Conservation (phyloP, 768 basidiomycete species). For the Leucogyrophana mollusca region DNA sequence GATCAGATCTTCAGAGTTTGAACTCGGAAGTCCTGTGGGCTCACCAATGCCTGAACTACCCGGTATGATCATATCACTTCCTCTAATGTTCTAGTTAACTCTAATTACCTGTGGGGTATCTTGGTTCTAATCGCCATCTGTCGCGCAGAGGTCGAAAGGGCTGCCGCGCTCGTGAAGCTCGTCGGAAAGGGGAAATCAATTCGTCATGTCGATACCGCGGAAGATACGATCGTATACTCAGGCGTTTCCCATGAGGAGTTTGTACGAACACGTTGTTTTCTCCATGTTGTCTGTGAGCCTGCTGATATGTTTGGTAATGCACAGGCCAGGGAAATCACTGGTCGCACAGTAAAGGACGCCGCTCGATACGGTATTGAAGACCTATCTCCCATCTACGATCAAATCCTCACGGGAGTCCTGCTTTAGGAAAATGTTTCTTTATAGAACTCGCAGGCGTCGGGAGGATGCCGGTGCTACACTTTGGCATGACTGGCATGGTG, state of each 20-base stretch:
- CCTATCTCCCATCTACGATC: background rate
- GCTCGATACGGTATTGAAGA: conserved; percentile 46
- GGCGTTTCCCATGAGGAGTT: conserved; percentile 58
- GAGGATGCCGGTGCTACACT: conserved; percentile 67
- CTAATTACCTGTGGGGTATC: background rate
- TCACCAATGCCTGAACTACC: conserved; percentile 55
- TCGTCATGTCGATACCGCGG: conserved; percentile 50
- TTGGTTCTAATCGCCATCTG: background rate
- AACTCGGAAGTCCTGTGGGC: too few species aligned
- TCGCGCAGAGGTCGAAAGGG: conserved; percentile 64
- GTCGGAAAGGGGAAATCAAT: conserved; percentile 56
- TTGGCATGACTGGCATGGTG: conserved; percentile 87
- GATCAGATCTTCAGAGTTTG: too few species aligned
- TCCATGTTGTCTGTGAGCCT: background rate
- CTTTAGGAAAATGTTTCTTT: conserved; percentile 63
- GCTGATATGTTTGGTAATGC: conserved; percentile 8
- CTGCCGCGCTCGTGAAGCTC: conserved; percentile 52
- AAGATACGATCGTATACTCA: conserved; percentile 64
- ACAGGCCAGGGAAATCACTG: conserved; percentile 54
- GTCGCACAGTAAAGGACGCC: conserved; percentile 45
- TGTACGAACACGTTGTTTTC: conserved; percentile 38
- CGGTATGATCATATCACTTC: conserved; percentile 34
- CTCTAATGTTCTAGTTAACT: too few species aligned
- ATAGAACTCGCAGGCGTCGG: conserved; percentile 61
- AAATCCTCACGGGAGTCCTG: background rate